Percentiles rank a stretch among this genome's conserved stretches.
phyloP scores from a whole-genome alignment of 2,329 filamentous ascomycete genomes.

The Colletotrichum sublineola region DNA sequence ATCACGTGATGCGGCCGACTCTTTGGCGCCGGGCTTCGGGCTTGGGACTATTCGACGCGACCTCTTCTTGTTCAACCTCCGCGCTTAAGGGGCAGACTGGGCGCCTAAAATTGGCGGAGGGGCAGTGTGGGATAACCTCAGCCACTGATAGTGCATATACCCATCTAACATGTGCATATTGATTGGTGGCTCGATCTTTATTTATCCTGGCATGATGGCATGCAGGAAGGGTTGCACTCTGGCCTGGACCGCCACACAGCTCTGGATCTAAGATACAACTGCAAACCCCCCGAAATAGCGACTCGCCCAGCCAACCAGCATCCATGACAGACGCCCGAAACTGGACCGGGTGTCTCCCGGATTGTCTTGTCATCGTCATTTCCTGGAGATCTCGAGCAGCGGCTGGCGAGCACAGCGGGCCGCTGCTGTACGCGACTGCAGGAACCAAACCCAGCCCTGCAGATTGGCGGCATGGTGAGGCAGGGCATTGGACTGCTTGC shows the following conservation, averaged over 20 bases:
- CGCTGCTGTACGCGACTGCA: constrained; percentile 39
- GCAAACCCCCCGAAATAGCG: constrained; percentile 39
- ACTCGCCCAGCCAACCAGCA: constrained; percentile 36
- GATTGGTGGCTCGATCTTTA: constrained; percentile 33
- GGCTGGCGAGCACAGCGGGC: constrained; percentile 36
- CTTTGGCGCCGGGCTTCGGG: constrained; percentile 16
- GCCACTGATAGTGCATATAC: constrained; percentile 38
- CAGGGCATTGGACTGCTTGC: constrained; percentile 35
- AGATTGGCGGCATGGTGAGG: constrained; percentile 40
- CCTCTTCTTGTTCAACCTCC: constrained; percentile 21
- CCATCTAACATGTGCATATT: neutral
- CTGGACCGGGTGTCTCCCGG: constrained; percentile 21
- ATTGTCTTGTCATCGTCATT: constrained; percentile 35
- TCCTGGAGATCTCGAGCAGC: constrained; percentile 26
- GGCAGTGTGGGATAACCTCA: constrained; percentile 29
- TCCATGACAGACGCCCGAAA: constrained; percentile 36
- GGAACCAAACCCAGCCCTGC: constrained; percentile 39
- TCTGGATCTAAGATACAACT: constrained; percentile 33
- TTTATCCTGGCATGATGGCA: constrained; percentile 16
- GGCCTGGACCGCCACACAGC: constrained; percentile 35
- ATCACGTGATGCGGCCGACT: constrained; percentile 32
- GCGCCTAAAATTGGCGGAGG: constrained; percentile 30
- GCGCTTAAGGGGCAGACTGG: constrained; percentile 34
- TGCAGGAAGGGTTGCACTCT: constrained; percentile 37
- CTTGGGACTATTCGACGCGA: constrained; percentile 27